Conservation (phyloP, 2,329 filamentous ascomycete species). For the Cladosporium velox region DNA sequence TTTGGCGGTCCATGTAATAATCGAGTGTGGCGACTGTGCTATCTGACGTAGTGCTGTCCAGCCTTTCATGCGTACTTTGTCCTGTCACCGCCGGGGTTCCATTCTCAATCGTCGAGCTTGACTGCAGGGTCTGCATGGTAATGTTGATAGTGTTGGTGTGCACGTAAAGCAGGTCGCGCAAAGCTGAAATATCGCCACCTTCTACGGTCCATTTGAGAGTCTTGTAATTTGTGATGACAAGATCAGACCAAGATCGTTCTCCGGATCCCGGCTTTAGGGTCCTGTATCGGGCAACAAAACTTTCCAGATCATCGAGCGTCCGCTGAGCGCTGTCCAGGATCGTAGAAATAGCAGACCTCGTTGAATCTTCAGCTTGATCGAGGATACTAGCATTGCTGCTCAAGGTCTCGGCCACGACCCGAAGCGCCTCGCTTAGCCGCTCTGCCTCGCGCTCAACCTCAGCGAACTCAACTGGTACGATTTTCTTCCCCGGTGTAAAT, state of each 20-base stretch:
- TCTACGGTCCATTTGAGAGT: constrained; percentile 50
- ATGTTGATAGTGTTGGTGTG: constrained; percentile 45
- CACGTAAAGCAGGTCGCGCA: constrained; percentile 46
- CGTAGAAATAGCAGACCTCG: constrained; percentile 41
- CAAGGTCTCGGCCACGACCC: constrained; percentile 49
- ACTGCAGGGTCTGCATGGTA: constrained; percentile 46
- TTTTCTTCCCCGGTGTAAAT: constrained; percentile 45
- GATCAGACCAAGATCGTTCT: constrained; percentile 48
- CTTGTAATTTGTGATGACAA: constrained; percentile 45
- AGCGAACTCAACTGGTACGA: constrained; percentile 45
- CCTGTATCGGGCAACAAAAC: constrained; percentile 49
- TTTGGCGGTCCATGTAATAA: background rate
- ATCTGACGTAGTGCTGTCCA: constrained; percentile 23
- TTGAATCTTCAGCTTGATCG: constrained; percentile 38
- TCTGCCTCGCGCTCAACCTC: constrained; percentile 47
- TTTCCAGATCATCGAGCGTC: constrained; percentile 47
- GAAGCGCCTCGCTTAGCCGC: constrained; percentile 46
- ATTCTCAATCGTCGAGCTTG: constrained; percentile 38
- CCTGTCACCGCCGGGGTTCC: constrained; percentile 27
- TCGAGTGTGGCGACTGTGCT: constrained; percentile 27
- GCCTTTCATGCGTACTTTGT: constrained; percentile 9
- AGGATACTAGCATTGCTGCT: constrained; percentile 41
- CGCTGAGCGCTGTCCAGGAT: constrained; percentile 44
- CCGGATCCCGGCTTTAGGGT: constrained; percentile 46
- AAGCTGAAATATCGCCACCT: constrained; percentile 43